These are phyloP conservation scores for Gonapodya sp. DNA, from an alignment of 192 early-diverging fungal species.

Conservation along the genomic window DNA sequence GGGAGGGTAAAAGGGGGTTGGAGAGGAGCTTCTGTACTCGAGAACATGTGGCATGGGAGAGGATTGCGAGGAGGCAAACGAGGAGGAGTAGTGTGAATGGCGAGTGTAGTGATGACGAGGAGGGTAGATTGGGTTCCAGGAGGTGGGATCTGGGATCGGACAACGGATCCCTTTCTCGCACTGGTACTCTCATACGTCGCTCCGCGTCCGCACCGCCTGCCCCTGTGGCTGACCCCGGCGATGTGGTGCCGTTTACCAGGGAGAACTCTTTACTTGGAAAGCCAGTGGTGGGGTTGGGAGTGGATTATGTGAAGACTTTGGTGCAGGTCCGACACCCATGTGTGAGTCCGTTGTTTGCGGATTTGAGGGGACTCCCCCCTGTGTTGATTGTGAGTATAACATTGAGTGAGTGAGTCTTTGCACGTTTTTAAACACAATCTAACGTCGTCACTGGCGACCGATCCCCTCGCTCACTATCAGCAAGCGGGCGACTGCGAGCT, in stretches of 20 bases:
- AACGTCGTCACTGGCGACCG: too few species aligned
- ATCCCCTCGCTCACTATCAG: too few species aligned
- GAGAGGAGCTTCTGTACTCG: background rate
- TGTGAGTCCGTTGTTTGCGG: background rate
- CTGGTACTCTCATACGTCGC: too few species aligned
- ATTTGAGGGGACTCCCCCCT: background rate
- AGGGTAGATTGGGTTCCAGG: background rate
- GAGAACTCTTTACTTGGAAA: background rate
- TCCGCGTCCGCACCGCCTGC: too few species aligned
- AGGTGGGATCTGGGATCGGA: too few species aligned
- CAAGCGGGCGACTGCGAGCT: constrained; percentile 5
- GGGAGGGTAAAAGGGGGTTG: background rate
- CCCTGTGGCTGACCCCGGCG: background rate
- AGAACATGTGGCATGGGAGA: background rate
- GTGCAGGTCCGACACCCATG: background rate
- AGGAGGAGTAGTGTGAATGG: too few species aligned
- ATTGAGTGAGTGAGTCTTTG: background rate
- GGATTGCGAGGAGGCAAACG: background rate
- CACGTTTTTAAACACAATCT: background rate
- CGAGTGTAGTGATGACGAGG: background rate
- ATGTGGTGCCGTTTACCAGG: background rate
- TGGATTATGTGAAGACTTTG: background rate
- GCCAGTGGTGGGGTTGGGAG: background rate
- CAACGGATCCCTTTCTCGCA: too few species aligned
- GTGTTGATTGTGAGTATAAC: constrained; percentile 3